These are phyloP conservation scores for Phyllostachys edulis DNA, from an alignment of 176 grass and related monocot genomes.

Conservation along the genomic window DNA sequence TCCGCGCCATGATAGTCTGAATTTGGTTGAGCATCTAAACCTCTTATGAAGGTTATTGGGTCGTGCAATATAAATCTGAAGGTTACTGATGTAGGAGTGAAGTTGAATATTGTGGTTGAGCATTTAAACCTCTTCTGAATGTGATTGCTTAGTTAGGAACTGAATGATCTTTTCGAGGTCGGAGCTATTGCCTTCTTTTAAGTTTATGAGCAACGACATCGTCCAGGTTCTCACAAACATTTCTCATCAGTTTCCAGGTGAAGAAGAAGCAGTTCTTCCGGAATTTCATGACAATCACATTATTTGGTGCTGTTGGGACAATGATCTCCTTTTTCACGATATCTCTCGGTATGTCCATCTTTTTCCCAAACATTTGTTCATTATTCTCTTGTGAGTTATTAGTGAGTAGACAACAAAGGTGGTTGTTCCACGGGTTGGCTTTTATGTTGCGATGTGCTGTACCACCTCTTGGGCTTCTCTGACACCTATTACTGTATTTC, in stretches of 20 bases:
- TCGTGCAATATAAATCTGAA: background rate
- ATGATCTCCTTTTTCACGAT: slow-evolving; percentile 95
- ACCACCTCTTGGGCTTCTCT: slow-evolving; percentile 28
- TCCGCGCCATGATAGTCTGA: background rate
- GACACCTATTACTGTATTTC: slow-evolving; percentile 30
- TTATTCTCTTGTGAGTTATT: background rate
- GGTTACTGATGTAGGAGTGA: background rate
- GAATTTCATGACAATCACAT: slow-evolving; percentile 94
- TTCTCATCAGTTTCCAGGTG: slow-evolving; percentile 86
- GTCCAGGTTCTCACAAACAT: slow-evolving; percentile 18
- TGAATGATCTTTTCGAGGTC: background rate
- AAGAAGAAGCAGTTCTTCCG: slow-evolving; percentile 99
- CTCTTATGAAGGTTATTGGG: background rate
- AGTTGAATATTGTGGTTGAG: background rate
- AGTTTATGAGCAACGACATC: background rate
- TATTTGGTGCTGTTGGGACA: slow-evolving; percentile 92
- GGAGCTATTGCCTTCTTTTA: background rate
- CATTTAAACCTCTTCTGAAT: background rate
- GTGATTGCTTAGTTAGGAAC: background rate
- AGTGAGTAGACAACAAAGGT: background rate
- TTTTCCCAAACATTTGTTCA: no score
- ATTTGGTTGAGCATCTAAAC: background rate
- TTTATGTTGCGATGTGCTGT: slow-evolving; percentile 26
- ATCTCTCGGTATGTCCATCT: slow-evolving; percentile 68
- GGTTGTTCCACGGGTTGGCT: background rate